Conservation (phyloP, 305 asterid species). For the Salvia sclarea region DNA sequence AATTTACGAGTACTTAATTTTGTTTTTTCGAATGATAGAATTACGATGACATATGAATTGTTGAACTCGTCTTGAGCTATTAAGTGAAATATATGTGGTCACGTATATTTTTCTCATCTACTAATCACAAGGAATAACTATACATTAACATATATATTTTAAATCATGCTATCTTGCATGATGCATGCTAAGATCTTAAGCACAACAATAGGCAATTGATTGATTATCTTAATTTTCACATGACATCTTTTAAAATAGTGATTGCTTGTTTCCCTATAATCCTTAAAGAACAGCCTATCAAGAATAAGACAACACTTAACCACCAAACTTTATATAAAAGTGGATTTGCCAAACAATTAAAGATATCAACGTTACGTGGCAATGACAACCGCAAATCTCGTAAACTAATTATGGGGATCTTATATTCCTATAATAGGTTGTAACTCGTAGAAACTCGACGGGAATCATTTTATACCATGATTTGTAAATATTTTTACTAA, state of each 20-base stretch:
- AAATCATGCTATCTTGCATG: not conserved
- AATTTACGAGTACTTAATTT: too few species aligned
- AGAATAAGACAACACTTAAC: slow-evolving; percentile 30
- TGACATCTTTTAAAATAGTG: not conserved
- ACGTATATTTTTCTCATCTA: too few species aligned
- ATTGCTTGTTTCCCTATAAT: not conserved
- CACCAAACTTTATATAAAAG: slow-evolving; percentile 1
- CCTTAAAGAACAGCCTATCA: slow-evolving; percentile 9
- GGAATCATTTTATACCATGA: too few species aligned
- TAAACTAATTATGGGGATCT: not conserved
- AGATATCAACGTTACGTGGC: not conserved
- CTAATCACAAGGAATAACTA: too few species aligned
- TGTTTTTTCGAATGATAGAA: too few species aligned
- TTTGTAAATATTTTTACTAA: too few species aligned
- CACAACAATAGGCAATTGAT: not conserved
- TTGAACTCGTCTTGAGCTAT: too few species aligned
- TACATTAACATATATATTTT: too few species aligned
- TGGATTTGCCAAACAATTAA: slow-evolving; percentile 9
- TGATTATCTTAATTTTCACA: not conserved
- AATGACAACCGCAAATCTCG: not conserved
- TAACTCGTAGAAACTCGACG: too few species aligned
- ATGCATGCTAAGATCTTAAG: not conserved
- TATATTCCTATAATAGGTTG: too few species aligned
- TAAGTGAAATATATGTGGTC: too few species aligned
- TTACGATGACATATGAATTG: too few species aligned